These are phyloP conservation scores for Calycina herbarum DNA, from an alignment of 2,329 filamentous ascomycete genomes.

Conservation along the genomic window DNA sequence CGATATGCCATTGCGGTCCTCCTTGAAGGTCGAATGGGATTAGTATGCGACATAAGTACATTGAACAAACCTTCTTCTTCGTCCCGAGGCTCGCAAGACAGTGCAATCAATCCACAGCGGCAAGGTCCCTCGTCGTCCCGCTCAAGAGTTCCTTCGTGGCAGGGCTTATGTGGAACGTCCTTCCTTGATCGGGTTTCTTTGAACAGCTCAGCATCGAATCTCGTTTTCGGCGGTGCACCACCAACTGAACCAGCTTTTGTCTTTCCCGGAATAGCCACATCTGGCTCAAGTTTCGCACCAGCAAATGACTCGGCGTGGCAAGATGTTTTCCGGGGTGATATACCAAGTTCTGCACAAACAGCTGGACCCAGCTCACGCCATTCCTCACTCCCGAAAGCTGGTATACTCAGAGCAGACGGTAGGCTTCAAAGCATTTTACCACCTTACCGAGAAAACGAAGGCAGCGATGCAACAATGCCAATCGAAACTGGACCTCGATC, in stretches of 20 bases:
- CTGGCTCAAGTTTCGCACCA: constrained; percentile 16
- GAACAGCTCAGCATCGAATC: constrained; percentile 27
- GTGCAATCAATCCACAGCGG: background rate
- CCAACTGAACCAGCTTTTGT: constrained; percentile 24
- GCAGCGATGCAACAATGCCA: constrained; percentile 24
- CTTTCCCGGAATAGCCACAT: constrained; percentile 29
- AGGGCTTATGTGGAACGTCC: constrained; percentile 13
- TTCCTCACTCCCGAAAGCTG: constrained; percentile 15
- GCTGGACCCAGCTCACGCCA: constrained; percentile 18
- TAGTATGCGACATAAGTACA: constrained; percentile 56
- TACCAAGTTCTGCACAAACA: constrained; percentile 13
- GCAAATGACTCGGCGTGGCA: constrained; percentile 20
- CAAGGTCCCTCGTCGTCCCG: background rate
- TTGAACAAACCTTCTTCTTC: constrained; percentile 13
- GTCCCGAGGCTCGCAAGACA: background rate
- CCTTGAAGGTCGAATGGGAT: constrained; percentile 58
- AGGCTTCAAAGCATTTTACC: constrained; percentile 17
- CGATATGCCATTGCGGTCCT: constrained; percentile 58
- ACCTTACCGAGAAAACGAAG: constrained; percentile 3
- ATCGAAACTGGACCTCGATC: constrained; percentile 38
- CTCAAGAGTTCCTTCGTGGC: background rate
- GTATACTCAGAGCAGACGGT: constrained; percentile 11
- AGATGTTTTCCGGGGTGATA: constrained; percentile 23
- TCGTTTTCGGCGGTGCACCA: constrained; percentile 10
- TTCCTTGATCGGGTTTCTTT: constrained; percentile 30